Conservation (phyloP, 2,329 filamentous ascomycete species). For the Thielaviopsis ethacetica region DNA sequence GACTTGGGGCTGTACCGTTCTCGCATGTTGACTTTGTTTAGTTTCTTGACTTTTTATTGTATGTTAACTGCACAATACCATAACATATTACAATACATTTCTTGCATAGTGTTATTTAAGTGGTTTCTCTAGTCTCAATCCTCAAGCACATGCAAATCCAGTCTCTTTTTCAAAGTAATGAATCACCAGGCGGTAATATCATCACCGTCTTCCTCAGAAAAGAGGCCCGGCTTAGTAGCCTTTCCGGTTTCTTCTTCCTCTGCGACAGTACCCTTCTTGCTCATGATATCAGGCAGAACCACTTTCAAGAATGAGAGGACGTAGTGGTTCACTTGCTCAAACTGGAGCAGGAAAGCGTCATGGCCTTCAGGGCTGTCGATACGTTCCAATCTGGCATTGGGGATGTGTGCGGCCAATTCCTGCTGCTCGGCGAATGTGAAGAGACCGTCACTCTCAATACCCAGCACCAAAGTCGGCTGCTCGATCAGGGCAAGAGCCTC, state of each 20-base stretch:
- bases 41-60: too few relatives aligned
- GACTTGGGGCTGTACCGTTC: too few relatives aligned
- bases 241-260: constrained; percentile 38
- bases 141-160: too few relatives aligned
- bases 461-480: constrained; percentile 80
- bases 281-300: constrained; percentile 79
- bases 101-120: too few relatives aligned
- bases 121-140: too few relatives aligned
- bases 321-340: constrained; percentile 88
- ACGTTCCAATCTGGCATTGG: constrained; percentile 58
- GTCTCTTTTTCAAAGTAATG: not conserved
- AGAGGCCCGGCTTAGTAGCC: constrained; percentile 74
- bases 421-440: constrained; percentile 97
- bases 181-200: constrained; percentile 83
- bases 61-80: too few relatives aligned
- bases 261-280: constrained; percentile 31
- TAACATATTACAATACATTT: too few relatives aligned
- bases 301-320: constrained; percentile 71
- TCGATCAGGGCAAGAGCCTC: constrained; percentile 67
- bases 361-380: constrained; percentile 94
- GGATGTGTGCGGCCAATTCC: constrained; percentile 71
- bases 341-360: constrained; percentile 90
- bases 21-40: too few relatives aligned
- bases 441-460: constrained; percentile 87
- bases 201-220: constrained; percentile 89